Conservation (phyloP, 352 stramenopile genomes). For the Phytophthora cactorum region DNA sequence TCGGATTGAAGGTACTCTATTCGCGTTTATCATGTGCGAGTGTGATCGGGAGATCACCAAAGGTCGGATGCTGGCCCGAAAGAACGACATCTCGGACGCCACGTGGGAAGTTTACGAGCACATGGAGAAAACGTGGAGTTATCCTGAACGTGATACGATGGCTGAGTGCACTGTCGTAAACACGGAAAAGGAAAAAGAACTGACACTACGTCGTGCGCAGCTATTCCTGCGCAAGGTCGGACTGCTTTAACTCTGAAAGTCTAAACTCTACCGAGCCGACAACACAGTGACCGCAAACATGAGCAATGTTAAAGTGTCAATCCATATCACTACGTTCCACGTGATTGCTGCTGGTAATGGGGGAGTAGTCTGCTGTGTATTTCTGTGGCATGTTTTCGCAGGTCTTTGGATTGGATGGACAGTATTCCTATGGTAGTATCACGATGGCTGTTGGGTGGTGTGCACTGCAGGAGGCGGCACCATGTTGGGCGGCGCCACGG, state of each 20-base stretch:
- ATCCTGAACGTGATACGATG: constrained; percentile 42
- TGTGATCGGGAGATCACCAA: constrained; percentile 77
- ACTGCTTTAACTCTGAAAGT: constrained; percentile 34
- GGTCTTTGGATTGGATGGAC: constrained; percentile 2
- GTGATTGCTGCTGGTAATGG: too few relatives aligned
- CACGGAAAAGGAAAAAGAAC: constrained; percentile 77
- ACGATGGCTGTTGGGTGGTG: constrained; percentile 33
- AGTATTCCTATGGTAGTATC: constrained; percentile 29
- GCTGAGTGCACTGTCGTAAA: constrained; percentile 59
- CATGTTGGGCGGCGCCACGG: constrained; percentile 17
- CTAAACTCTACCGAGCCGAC: too few relatives aligned
- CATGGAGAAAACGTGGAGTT: constrained; percentile 62
- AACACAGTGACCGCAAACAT: too few relatives aligned
- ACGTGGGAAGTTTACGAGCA: constrained; percentile 72
- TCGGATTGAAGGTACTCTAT: constrained; percentile 54
- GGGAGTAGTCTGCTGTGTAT: constrained; percentile 15
- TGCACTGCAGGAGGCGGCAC: constrained; percentile 16
- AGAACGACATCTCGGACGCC: constrained; percentile 68
- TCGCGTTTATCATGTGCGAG: constrained; percentile 62
- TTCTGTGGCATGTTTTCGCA: constrained; percentile 14
- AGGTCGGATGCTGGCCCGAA: constrained; percentile 61
- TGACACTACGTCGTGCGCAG: constrained; percentile 60
- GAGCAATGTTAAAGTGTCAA: too few relatives aligned
- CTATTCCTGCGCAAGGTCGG: constrained; percentile 65
- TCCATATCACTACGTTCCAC: too few relatives aligned